Conservation (phyloP, 257 asterid species). For the Cordia subcordata region DNA sequence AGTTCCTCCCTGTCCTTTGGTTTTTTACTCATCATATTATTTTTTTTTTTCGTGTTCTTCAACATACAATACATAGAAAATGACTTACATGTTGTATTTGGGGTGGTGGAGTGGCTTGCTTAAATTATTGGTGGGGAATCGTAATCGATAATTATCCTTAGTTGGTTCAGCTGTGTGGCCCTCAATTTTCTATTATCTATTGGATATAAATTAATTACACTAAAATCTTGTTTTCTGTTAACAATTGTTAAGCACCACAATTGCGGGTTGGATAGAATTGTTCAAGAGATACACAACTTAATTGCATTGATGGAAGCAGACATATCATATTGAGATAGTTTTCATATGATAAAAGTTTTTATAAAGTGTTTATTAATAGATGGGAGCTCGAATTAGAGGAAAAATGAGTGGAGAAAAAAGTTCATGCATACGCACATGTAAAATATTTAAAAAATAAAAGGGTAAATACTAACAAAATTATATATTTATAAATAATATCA, state of each 20-base stretch:
- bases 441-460: too few relatives aligned
- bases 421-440: not conserved
- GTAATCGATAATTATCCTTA: not conserved
- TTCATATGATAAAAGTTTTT: not conserved
- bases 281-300: too few relatives aligned
- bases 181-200: not conserved
- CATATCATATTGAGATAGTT: too few relatives aligned
- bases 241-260: too few relatives aligned
- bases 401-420: not conserved
- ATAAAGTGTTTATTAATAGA: not conserved
- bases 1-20: not conserved
- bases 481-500: too few relatives aligned
- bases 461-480: too few relatives aligned
- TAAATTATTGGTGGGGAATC: conserved; percentile 23
- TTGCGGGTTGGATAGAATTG: too few relatives aligned
- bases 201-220: too few relatives aligned
- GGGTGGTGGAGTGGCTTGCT: conserved; percentile 10
- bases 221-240: too few relatives aligned
- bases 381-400: too few relatives aligned
- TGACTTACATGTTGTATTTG: conserved; percentile 1
- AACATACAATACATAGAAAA: not conserved
- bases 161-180: conserved; percentile 14
- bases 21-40: too few relatives aligned
- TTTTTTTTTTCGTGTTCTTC: not conserved
- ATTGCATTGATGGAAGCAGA: not conserved